Evolutionary conservation across 2,329 filamentous ascomycete species (phyloP), one percentile per base, ranked within the genome.

Genomic region (Ophiostoma ulmi): DNA sequence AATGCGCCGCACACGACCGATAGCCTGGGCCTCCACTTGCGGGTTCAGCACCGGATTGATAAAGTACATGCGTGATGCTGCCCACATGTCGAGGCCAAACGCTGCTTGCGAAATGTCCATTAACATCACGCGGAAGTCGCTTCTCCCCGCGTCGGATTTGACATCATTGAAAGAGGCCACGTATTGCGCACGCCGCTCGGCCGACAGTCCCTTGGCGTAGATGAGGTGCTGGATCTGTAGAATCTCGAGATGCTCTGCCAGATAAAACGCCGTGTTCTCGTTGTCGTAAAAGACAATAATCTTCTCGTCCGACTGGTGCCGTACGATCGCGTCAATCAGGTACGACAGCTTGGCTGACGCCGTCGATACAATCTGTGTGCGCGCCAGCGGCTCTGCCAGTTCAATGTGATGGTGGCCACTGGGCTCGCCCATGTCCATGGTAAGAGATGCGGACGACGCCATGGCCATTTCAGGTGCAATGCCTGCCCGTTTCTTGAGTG

Each of bases 91-190:
- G 0, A 98, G 83, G 0, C 94, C 94, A 73, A 94, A 92, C 0
- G 94, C 92, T 39, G 94, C 94, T 77, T 95, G 92, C 1, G 87
- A 88, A n/a, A 97, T 86, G 76, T 97, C 93, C 90, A 97, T 97
- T 1, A 97, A 83, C 1, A 97, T 81, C 0, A 97, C 92, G 6
- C 85, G 87, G 70, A 94, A 88, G 8, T 85, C 85, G 48, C 7
- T 44, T 1, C 44, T 31, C 52, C 26, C n/a, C 10, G n/a, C n/a
- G 10, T 58, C 8, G n/a, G 52, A 13, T 7, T 58, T 17, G 5
- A 13, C n/a, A 26, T 55, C 68, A 73, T 94, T 92, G 79, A 97
- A 97, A 0, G 89, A 86, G 0, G 88, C 86, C 0, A 97, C 86
- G 76, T 97, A 97, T 75, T 90, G 86, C 0, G 90, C 87, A 71